Conservation (phyloP, 306 rosid species). For the Gynostemma pentaphyllum region DNA sequence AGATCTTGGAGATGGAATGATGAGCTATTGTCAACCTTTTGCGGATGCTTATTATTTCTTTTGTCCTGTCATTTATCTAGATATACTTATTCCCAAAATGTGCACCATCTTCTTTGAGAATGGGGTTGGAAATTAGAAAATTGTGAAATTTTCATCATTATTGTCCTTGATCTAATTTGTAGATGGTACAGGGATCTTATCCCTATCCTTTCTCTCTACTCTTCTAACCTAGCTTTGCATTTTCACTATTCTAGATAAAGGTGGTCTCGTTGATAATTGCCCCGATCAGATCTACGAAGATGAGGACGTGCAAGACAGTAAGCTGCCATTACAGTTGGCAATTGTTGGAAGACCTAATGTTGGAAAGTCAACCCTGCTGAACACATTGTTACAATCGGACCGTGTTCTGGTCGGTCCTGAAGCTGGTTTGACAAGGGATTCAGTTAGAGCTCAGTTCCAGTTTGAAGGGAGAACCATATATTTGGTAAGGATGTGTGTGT, state of each 20-base stretch:
- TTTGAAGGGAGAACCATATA: slow-evolving; percentile 78
- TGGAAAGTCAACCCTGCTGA: slow-evolving; percentile 87
- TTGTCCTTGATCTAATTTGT: background rate
- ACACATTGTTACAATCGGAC: slow-evolving; percentile 75
- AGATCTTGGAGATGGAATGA: too few relatives aligned
- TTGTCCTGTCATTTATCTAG: background rate
- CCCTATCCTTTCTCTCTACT: background rate
- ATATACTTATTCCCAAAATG: background rate
- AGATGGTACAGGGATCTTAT: background rate
- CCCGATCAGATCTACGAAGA: slow-evolving; percentile 28
- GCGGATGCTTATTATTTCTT: background rate
- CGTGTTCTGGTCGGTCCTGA: slow-evolving; percentile 97
- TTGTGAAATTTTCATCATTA: background rate
- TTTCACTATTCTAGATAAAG: slow-evolving; percentile 28
- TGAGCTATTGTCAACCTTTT: background rate
- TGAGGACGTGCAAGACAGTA: slow-evolving; percentile 45
- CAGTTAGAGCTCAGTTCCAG: slow-evolving; percentile 82
- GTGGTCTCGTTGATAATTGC: slow-evolving; percentile 21
- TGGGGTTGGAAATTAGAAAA: background rate
- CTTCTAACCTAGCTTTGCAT: background rate
- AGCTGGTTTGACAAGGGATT: slow-evolving; percentile 93
- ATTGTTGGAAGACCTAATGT: slow-evolving; percentile 97
- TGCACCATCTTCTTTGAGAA: background rate
- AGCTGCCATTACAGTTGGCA: slow-evolving; percentile 72
- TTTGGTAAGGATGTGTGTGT: slow-evolving; percentile 30